Evolutionary conservation across 805 yeast species (phyloP), one percentile per base, ranked within the genome.

Genomic region (Diddensiella transvaalensis): DNA sequence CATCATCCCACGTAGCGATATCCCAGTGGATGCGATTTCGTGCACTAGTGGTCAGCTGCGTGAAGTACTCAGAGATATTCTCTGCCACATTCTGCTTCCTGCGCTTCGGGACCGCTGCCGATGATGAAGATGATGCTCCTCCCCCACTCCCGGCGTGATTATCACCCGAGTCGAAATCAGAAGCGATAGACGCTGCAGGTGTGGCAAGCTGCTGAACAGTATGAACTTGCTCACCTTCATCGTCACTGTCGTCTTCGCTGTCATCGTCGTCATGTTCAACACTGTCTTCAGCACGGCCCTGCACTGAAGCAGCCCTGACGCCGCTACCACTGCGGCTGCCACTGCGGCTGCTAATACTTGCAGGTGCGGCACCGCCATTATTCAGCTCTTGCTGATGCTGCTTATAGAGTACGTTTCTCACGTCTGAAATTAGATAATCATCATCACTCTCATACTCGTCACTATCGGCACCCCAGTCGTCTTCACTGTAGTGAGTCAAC

Each of bases 401-500:
- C 32, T 26, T 26, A 26, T 26, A 26, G 8, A 38, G 10, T 17
- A 21, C 41, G 15, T 23, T 40, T 22, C 43, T 32, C 10, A 40
- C 43, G 21, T 40, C 43, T 23, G 29, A 21, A n/a, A 40, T 6
- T 6, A 40, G 43, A 47, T 47, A 37, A n/a, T 59, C 61, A 21
- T 56, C 56, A 24, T 41, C 50, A 24, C 60, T 61, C 26, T 56
- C 61, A 15, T 57, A 59, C 24, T 54, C 60, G 5, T 22, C 21
- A 22, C 23, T 5, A 62, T 55, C 38, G 15, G 21, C 61, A 44
- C 13, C 33, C 33, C 43, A 21, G 32, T 40, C 43, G 5, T 40
- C 43, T 10, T 23, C 43, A 21, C 21, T 26, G 19, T 22, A 22
- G 8, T 40, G 21, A 8, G 8, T 35, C 17, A 35, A 15, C 15